Evolutionary conservation across 257 asterid genomes (phyloP), one percentile per base, ranked within the genome.

Genomic region (Forsythia viridissima): DNA sequence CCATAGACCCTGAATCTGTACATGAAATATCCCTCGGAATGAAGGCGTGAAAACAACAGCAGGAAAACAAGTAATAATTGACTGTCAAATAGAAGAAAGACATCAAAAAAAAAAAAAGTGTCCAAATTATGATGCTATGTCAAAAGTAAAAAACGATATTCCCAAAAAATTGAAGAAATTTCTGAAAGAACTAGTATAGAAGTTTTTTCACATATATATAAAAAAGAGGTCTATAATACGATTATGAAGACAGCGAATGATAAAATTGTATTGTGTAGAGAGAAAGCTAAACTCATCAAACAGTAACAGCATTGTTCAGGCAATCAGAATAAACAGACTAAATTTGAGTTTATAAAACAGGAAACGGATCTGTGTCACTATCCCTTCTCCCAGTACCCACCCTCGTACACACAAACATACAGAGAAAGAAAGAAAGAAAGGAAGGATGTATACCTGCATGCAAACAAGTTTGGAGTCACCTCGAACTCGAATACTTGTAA

Each of bases 381-480:
- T 8, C 7, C 12, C 55, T 11, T 11, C 15, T 46, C 55, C 55
- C 3, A 11, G 16, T 46, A 11, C 44, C 44, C 44, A 8, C 44
- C 44, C 44, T 8, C 44, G 44, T 41, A 41, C 44, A 41, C 8
- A 5, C 44, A 2, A 4, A 41, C 44, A 1, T 41, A 41, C 4
- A 43, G 11, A 43, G 11, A 43, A 8, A 43, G 8, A 7, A 51
- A 51, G 18, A 11, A 46, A 2, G 16, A 4, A 4, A 80, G 71
- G 21, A 44, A 41, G 51, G 39, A 74, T 39, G 59, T 66, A 57
- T 83, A 96, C 99, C 98, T 96, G 99, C 99, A 93, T 96, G 88
- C 99, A 93, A 73, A 96, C 97, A 59, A 96, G 97, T 81, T 92
- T 96, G 74, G 99, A 96, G 89, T 96, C 99, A 24, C 98, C 99